These are phyloP conservation scores for Marasmius oreades DNA, from an alignment of 1,284 basidiomycete genomes.

Conservation along the genomic window DNA sequence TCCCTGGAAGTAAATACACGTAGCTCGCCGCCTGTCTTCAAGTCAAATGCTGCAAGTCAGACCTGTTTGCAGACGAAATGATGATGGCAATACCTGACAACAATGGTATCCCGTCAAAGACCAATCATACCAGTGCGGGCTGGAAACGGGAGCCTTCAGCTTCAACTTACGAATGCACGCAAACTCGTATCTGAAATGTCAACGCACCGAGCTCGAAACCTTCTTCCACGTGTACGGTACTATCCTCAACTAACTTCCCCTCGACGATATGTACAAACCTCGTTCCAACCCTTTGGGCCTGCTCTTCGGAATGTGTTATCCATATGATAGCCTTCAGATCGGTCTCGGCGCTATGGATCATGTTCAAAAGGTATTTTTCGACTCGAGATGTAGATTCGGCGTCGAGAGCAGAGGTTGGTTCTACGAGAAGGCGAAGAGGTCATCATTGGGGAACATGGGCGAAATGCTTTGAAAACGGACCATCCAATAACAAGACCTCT, in stretches of 20 bases:
- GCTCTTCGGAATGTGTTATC: slow-evolving; percentile 85
- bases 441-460: slow-evolving; percentile 1
- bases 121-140: too few species aligned
- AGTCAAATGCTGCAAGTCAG: too few species aligned
- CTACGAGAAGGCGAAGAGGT: slow-evolving; percentile 34
- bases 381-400: slow-evolving; percentile 60
- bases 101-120: too few species aligned
- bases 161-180: too few species aligned
- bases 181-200: too few species aligned
- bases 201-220: background rate
- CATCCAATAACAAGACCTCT: slow-evolving; percentile 81
- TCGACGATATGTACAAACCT: slow-evolving; percentile 55
- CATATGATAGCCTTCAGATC: slow-evolving; percentile 74
- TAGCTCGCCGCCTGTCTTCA: too few species aligned
- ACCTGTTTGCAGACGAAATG: too few species aligned
- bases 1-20: too few species aligned
- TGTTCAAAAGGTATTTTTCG: slow-evolving; percentile 55
- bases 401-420: slow-evolving; percentile 86
- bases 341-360: slow-evolving; percentile 45
- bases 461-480: slow-evolving; percentile 39
- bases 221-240: background rate
- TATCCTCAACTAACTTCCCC: slow-evolving; percentile 47
- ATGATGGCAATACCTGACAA: too few species aligned
- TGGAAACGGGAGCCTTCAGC: too few species aligned
- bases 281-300: slow-evolving; percentile 70